These are phyloP conservation scores for Breviolum minutum DNA, from an alignment of 73 alveolate species.

Conservation along the genomic window DNA sequence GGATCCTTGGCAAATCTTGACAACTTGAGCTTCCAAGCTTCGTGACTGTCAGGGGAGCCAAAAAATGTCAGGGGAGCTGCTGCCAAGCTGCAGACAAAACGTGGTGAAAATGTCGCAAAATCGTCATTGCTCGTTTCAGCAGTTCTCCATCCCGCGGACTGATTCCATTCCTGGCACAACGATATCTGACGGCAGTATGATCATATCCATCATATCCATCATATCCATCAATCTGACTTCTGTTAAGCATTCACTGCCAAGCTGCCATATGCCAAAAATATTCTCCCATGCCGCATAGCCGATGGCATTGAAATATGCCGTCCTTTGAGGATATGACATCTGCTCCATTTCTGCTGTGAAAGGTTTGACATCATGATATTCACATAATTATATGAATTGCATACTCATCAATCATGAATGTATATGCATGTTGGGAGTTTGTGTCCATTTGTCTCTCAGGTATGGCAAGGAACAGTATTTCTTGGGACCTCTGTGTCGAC, in stretches of 20 bases:
- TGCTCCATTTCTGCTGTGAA: background rate
- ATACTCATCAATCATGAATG: background rate
- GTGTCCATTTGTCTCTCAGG: too few species aligned
- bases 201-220: background rate
- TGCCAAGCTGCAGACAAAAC: slow-evolving; percentile 29
- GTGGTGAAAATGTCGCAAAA: slow-evolving; percentile 57
- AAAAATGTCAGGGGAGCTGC: background rate
- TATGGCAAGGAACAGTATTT: slow-evolving; percentile 53
- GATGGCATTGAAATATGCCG: slow-evolving; percentile 83
- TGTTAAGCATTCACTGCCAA: background rate
- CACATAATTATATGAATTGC: background rate
- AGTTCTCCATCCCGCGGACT: slow-evolving; percentile 66
- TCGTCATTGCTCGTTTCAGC: slow-evolving; percentile 35
- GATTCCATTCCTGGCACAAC: slow-evolving; percentile 49
- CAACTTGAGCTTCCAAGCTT: too few species aligned
- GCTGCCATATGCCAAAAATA: slow-evolving; percentile 66
- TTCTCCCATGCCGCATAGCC: slow-evolving; percentile 87
- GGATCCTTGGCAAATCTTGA: slow-evolving; percentile 30
- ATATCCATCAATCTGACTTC: background rate
- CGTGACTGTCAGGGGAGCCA: too few species aligned
- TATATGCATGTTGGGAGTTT: background rate
- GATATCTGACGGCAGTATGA: background rate
- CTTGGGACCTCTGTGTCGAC: slow-evolving; percentile 89
- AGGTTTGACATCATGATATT: background rate
- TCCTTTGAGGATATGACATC: slow-evolving; percentile 15